Evolutionary conservation across 225 moss, liverwort and hornwort species (phyloP), one percentile per base, ranked within the genome.

Genomic region (Pleurozium schreberi): DNA sequence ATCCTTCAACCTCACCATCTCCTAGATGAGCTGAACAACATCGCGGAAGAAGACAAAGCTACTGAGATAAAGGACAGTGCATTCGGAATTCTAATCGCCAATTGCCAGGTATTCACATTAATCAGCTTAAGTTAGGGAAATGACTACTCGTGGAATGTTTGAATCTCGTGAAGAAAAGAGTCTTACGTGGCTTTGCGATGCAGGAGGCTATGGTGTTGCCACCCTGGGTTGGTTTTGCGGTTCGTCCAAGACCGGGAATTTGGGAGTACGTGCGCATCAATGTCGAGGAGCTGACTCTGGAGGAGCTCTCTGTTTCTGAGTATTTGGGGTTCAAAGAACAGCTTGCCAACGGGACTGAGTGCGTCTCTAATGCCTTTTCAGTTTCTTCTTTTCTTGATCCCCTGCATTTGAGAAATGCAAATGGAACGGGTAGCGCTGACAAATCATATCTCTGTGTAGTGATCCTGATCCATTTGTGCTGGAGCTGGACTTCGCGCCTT

Each of bases 261-360:
- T 98, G 98, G 98, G 97, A 98, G 85, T 98, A 96, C 79, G 15
- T 98, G 62, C 95, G 94, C 90, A 93, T 98, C 82, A 98, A 97
- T 84, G 95, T 95, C 53, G 98, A 96, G 67, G 97, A 97, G 88
- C 96, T 97, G 27, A 88, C 88, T 43, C 92, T 98, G 45, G 92
- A 95, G 86, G 86, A 93, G 78, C 94, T 98, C 31, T 91, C 91
- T 60, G 89, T 95, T 55, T 96, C 97, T 0, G 96, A 98, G 90
- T 98, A 97, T 67, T 74, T 98, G 84, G 95, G 95, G 64, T 98
- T 98, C 93, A 98, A 97, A 80, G 98, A 98, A 65, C 90, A 90
- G 62, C 96, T 98, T 58, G 57, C 83, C 60, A 86, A 87, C 49
- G 87, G 76, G 87, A 89, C 91, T 40, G 90, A 88, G 92, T 93